A percentile compares a stretch with the other conserved stretches of the same genome.
Evolutionary conservation across 805 yeast species (phyloP).

Genomic region (Lipomyces chichibuensis): DNA sequence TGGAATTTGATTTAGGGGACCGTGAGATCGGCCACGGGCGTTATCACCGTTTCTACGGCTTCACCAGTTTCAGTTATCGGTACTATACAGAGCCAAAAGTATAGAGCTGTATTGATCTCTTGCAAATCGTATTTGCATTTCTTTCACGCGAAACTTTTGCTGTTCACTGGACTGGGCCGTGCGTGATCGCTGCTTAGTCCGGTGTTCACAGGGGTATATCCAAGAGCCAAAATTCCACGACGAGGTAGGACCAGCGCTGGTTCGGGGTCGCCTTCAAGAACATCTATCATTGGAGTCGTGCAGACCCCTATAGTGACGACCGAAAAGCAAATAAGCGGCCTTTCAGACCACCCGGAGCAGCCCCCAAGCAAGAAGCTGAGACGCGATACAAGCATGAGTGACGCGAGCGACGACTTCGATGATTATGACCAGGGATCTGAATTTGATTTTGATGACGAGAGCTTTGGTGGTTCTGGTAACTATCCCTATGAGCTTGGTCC

Average conservation of each 20-base stretch:
- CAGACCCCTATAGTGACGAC: not conserved
- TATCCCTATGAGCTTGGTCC: not conserved
- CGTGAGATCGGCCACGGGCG: not conserved
- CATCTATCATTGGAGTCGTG: not conserved
- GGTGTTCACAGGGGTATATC: constrained; percentile 1
- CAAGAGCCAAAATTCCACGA: constrained; percentile 1
- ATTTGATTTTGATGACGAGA: constrained; percentile 32
- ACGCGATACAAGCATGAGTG: constrained; percentile 21
- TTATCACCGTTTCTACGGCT: not conserved
- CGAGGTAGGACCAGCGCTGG: not conserved
- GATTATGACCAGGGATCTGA: constrained; percentile 32
- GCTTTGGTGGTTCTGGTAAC: constrained; percentile 32
- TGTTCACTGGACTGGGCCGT: not conserved
- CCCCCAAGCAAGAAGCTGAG: constrained; percentile 7
- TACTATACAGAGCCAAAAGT: not conserved
- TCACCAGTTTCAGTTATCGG: not conserved
- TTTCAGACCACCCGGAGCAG: not conserved
- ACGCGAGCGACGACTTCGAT: constrained; percentile 29
- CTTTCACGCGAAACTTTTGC: not conserved
- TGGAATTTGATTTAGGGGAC: not conserved
- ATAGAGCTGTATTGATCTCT: not conserved
- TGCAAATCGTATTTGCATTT: not conserved
- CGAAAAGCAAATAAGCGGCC: not conserved
- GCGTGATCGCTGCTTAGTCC: not conserved
- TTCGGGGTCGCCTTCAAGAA: not conserved